Evolutionary conservation across 176 grass and related monocot genomes (phyloP).

Genomic region (Phragmites australis): DNA sequence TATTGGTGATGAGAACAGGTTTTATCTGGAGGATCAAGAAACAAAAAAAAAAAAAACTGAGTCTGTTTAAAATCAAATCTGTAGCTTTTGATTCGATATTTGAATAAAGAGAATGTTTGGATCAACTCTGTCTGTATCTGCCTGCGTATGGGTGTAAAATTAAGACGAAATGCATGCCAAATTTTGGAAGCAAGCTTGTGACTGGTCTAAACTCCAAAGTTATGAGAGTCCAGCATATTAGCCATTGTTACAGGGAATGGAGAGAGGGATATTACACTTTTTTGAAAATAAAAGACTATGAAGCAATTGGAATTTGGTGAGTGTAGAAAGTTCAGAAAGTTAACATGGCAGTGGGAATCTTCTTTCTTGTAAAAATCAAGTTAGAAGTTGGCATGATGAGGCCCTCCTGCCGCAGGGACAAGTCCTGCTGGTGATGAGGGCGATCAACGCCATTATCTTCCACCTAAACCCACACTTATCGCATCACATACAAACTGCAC

Average conservation of each 20-base stretch:
- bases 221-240: background rate
- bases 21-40: conserved; percentile 13
- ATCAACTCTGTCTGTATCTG: background rate
- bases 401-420: background rate
- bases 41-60: too few species aligned
- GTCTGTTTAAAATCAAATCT: conserved; percentile 4
- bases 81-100: background rate
- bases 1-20: background rate
- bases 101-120: background rate
- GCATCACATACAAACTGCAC: background rate
- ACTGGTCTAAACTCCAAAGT: background rate
- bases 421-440: background rate
- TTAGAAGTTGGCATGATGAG: conserved; percentile 4
- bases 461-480: background rate
- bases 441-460: background rate
- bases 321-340: conserved; percentile 3
- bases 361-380: background rate
- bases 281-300: background rate
- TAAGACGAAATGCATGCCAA: background rate
- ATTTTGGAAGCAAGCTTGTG: background rate
- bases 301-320: background rate
- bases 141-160: background rate
- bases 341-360: background rate
- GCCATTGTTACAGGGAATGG: background rate
- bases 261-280: too few species aligned